Evolutionary conservation across 2,329 filamentous ascomycete genomes (phyloP).

Genomic region (Aspergillus puulaauensis): DNA sequence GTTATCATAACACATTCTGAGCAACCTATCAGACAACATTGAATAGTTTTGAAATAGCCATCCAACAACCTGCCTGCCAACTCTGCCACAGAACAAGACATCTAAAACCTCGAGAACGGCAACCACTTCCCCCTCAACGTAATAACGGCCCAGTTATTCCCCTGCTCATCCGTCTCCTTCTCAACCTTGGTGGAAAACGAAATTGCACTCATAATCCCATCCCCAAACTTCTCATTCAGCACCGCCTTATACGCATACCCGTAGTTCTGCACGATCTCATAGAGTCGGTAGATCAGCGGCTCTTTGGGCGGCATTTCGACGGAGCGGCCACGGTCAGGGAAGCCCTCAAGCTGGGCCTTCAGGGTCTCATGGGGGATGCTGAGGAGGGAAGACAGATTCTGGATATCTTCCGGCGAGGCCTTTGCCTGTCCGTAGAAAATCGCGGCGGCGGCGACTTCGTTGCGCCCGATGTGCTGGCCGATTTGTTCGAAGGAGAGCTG

Average conservation of each 20-base stretch:
- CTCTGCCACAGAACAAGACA: too few relatives aligned
- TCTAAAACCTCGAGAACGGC: constrained; percentile 47
- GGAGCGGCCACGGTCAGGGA: constrained; percentile 76
- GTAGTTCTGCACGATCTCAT: constrained; percentile 95
- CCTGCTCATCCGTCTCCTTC: constrained; percentile 85
- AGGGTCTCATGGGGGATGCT: constrained; percentile 59
- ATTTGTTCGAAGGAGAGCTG: constrained; percentile 78
- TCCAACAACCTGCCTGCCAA: not conserved
- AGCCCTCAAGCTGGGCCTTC: constrained; percentile 64
- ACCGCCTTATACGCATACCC: constrained; percentile 95
- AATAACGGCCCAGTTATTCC: constrained; percentile 80
- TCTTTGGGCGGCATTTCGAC: constrained; percentile 83
- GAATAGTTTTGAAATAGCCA: not conserved
- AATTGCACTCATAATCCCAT: constrained; percentile 97
- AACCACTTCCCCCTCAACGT: constrained; percentile 79
- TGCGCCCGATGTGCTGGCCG: constrained; percentile 68
- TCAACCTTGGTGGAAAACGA: constrained; percentile 87
- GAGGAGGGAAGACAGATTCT: constrained; percentile 66
- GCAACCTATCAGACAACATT: not conserved
- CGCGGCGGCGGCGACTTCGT: constrained; percentile 81
- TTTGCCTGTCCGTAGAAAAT: constrained; percentile 87
- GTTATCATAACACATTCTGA: not conserved
- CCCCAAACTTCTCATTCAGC: constrained; percentile 90
- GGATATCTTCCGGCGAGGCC: constrained; percentile 68
- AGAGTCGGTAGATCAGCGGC: constrained; percentile 84